Evolutionary conservation across 1,139 yeast species (phyloP), one percentile per base, ranked within the genome.

Genomic region (Yamadazyma atmosphaerica): DNA sequence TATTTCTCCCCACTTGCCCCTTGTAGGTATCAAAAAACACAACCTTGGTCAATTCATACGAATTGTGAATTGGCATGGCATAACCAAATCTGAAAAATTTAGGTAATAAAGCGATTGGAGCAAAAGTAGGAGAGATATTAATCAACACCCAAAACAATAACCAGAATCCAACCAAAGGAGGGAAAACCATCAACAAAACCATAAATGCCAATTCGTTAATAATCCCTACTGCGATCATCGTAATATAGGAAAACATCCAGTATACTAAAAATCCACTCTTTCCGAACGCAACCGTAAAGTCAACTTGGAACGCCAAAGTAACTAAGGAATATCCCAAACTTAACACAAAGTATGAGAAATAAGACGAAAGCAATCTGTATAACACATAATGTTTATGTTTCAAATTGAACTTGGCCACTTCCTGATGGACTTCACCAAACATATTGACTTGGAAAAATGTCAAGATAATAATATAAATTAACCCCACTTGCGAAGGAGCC

Each of bases 401-500:
- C 10, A 71, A 43, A 2, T 61, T 60, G 28, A 58, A 45, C 36
- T 47, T 45, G 3, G 76, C 64, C 36, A 83, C 68, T 24, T 65
- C 56, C 43, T 60, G 60, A 54, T 84, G 86, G 23, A 79, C 55
- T 4, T 76, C 77, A 15, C 65, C 68, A 55, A 81, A 81, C 55
- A 83, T 72, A 42, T 78, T 74, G 51, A 82, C 72, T 45, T 78
- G 79, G 59, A 70, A 63, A 43, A 71, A 65, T 11, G 95, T 80
- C 40, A 86, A 61, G 58, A 87, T 81, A 48, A 87, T 75, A 56
- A 83, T 68, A 59, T 79, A 86, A 58, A 87, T 84, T 41, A 84
- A 68, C 35, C 95, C 95, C 47, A 86, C 82, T 56, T 83, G 87
- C 4, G 79, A 59, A 2, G 90, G 87, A 1, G 87, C 88, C 15